phyloP scores from a whole-genome alignment of 2,329 filamentous ascomycete genomes.

The Leptographium lundbergii region DNA sequence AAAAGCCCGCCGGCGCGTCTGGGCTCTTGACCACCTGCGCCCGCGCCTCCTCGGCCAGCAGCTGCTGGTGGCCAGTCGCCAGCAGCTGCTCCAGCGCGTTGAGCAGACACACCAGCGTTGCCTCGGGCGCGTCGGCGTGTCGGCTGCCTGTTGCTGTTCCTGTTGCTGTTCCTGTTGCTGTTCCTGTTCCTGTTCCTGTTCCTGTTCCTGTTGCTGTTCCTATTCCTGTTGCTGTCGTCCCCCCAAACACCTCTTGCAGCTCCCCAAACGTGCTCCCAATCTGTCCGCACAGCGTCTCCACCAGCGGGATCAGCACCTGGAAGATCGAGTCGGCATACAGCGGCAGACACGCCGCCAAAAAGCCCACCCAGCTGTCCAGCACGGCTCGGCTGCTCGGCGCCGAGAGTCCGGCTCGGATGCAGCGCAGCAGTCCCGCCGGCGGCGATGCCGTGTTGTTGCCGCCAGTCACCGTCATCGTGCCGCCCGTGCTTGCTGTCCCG shows the following conservation, averaged over 20 bases:
- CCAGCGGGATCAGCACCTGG: constrained; percentile 77
- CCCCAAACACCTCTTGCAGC: constrained; percentile 50
- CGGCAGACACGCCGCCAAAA: constrained; percentile 72
- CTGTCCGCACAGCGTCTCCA: constrained; percentile 77
- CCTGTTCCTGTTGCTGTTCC: no score
- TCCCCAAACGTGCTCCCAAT: constrained; percentile 60
- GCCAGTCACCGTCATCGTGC: constrained; percentile 15
- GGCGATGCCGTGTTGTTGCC: constrained; percentile 26
- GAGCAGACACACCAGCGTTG: constrained; percentile 71
- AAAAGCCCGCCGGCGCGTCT: constrained; percentile 75
- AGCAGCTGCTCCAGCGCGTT: constrained; percentile 87
- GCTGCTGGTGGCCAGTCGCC: constrained; percentile 71
- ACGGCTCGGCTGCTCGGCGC: constrained; percentile 61
- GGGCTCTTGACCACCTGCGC: constrained; percentile 60
- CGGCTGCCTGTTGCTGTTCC: constrained; percentile 3
- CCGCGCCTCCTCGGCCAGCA: constrained; percentile 63
- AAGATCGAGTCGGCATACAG: constrained; percentile 78
- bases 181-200: not conserved
- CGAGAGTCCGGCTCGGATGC: constrained; percentile 69
- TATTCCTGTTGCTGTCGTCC: constrained; percentile 13
- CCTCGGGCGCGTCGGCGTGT: constrained; percentile 41
- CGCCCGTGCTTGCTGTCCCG: not conserved
- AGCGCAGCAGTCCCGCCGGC: constrained; percentile 63
- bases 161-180: constrained; percentile 4
- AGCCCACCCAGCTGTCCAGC: constrained; percentile 82